Percentiles rank a stretch among this genome's conserved stretches.
phyloP scores from a whole-genome alignment of 164 flowering plant species.

The Buxus sempervirens region DNA sequence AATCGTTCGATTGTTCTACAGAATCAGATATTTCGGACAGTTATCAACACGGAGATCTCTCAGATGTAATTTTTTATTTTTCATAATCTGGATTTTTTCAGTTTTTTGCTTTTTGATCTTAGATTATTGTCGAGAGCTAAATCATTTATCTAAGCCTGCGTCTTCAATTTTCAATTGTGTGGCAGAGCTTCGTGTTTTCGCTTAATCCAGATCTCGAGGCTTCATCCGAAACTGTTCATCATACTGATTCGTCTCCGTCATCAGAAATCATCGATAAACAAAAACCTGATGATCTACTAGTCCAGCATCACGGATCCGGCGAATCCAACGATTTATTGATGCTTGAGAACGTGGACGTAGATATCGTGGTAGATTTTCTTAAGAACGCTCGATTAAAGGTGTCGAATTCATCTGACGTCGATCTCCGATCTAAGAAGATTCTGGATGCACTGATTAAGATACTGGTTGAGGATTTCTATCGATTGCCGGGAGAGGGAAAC shows the following conservation, averaged over 20 bases:
- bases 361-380: constrained; percentile 18
- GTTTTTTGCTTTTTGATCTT: neutral
- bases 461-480: constrained; percentile 13
- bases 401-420: constrained; percentile 13
- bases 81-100: neutral
- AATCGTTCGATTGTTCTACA: constrained; percentile 12
- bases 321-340: neutral
- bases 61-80: constrained; percentile 5
- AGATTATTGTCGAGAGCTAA: neutral
- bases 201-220: neutral
- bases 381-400: constrained; percentile 14
- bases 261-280: constrained; percentile 1
- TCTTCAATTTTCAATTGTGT: neutral
- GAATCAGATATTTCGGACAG: constrained; percentile 14
- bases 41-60: neutral
- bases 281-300: neutral
- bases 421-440: constrained; percentile 22
- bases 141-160: neutral
- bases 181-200: constrained; percentile 1
- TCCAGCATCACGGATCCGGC: neutral
- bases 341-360: constrained; percentile 15
- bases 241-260: constrained; percentile 13
- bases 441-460: constrained; percentile 18
- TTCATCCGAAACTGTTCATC: constrained; percentile 4
- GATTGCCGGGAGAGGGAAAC: constrained; percentile 18